A percentile compares a stretch with the other conserved stretches of the same genome.
Evolutionary conservation across 495 filamentous ascomycete genomes (phyloP).

Genomic region (Aspergillus homomorphus): DNA sequence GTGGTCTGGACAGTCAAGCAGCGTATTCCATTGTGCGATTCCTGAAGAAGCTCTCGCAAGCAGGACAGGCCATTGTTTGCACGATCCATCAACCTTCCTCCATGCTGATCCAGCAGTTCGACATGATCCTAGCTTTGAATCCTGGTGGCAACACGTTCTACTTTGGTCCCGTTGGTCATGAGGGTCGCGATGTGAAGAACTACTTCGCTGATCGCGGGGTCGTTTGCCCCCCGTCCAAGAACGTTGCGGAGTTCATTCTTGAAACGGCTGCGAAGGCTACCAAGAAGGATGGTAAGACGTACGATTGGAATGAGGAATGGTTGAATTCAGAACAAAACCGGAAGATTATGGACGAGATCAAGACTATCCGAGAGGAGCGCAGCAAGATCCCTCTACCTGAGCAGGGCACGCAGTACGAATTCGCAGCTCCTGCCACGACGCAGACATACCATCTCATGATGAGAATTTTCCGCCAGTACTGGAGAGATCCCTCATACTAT

Average conservation of each 20-base stretch:
- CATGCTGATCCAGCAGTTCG: conserved; percentile 71
- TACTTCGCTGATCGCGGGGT: conserved; percentile 65
- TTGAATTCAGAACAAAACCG: conserved; percentile 55
- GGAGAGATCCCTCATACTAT: conserved; percentile 69
- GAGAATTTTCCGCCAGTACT: conserved; percentile 66
- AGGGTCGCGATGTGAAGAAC: conserved; percentile 58
- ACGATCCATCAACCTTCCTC: conserved; percentile 80
- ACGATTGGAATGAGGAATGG: conserved; percentile 76
- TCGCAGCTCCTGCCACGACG: conserved; percentile 57
- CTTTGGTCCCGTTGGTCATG: conserved; percentile 67
- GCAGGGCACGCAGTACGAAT: conserved; percentile 48
- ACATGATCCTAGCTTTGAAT: conserved; percentile 69
- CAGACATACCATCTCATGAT: conserved; percentile 62
- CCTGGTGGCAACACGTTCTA: conserved; percentile 71
- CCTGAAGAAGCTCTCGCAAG: conserved; percentile 74
- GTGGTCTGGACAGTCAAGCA: conserved; percentile 80
- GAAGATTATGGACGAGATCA: conserved; percentile 56
- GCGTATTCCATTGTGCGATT: conserved; percentile 82
- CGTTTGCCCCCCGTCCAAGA: conserved; percentile 60
- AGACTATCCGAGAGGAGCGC: conserved; percentile 53
- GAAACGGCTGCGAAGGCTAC: conserved; percentile 69
- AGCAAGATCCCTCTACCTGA: conserved; percentile 45
- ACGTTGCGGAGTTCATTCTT: conserved; percentile 83
- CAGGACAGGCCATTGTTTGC: conserved; percentile 74
- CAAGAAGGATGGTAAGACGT: conserved; percentile 45